Evolutionary conservation across 305 asterid genomes (phyloP), one percentile per base, ranked within the genome.

Genomic region (Fraxinus ornus): DNA sequence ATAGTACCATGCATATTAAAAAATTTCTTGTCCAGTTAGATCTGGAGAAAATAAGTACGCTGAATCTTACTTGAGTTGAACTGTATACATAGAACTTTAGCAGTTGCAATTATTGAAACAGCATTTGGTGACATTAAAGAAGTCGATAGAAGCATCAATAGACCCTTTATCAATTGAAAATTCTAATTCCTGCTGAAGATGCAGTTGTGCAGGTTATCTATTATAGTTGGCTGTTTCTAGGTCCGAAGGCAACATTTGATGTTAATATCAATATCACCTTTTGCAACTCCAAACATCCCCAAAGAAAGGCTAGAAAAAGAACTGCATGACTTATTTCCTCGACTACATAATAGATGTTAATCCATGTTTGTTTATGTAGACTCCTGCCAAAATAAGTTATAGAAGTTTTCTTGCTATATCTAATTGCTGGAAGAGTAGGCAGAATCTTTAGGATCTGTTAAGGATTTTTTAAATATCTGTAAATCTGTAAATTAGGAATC

Each of bases 181-280:
- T 8, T 62, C 72, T 24, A 22, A 22, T 62, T 62, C 72, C 15
- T 22, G 72, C 72, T 7, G 70, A 60, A 60, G 12, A 60, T 21
- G 30, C 30, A 60, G 30, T 9, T 22, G 33, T 28, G 36, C 70
- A 5, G 41, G 4, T 76, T 76, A 28, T 77, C 24, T 49, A 77
- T 77, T 17, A 24, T 35, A 49, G 30, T 77, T 55, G 39, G 39
- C 33, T 77, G 7, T 49, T 52, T 77, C 84, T 33, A 13, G 57
- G 39, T 62, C 79, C 32, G 80, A 79, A 52, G 83, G 77, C n/a
- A 24, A 6, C 35, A 17, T 70, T 57, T 76, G 80, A 39, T 68
- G 22, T 39, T 44, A 2, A 55, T 79, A 26, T 73, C 74, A 57
- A 72, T 62, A 44, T 75, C 66, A 44, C n/a, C n/a, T 30, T 19